A percentile compares a stretch with the other conserved stretches of the same genome.
phyloP scores from a whole-genome alignment of 768 basidiomycete genomes.

The Thelephora aurantiotincta region DNA sequence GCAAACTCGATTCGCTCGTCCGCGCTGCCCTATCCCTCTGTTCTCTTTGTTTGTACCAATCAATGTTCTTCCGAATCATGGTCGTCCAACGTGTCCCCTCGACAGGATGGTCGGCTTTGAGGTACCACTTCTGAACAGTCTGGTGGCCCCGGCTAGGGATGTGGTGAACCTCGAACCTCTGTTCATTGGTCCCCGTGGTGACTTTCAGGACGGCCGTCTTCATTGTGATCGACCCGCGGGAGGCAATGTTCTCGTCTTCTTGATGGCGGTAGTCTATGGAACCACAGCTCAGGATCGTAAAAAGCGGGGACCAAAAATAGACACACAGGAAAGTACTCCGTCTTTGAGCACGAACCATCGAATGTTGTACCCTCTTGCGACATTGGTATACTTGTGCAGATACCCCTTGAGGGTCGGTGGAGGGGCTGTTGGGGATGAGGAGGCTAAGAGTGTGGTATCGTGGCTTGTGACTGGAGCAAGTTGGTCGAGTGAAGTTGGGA shows the following conservation, averaged over 20 bases:
- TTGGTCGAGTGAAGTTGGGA: constrained; percentile 1
- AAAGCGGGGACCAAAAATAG: neutral
- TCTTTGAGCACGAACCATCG: constrained; percentile 88
- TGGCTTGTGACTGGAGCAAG: constrained; percentile 53
- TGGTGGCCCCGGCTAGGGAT: constrained; percentile 33
- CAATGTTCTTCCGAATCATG: constrained; percentile 59
- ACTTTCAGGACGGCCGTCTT: constrained; percentile 54
- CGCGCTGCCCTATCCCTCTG: constrained; percentile 34
- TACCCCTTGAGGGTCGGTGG: constrained; percentile 62
- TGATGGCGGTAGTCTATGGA: constrained; percentile 65
- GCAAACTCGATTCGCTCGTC: constrained; percentile 19
- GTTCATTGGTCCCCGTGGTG: constrained; percentile 35
- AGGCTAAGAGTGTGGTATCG: constrained; percentile 53
- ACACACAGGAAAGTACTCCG: constrained; percentile 72
- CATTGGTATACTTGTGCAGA: constrained; percentile 86
- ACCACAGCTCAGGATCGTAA: neutral
- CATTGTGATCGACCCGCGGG: constrained; percentile 82
- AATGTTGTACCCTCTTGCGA: constrained; percentile 78
- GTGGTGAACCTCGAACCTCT: constrained; percentile 75
- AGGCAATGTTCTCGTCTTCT: constrained; percentile 77
- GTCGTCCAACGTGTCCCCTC: constrained; percentile 84
- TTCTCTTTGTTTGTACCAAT: constrained; percentile 41
- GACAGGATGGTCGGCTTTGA: constrained; percentile 77
- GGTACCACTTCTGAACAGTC: constrained; percentile 59
- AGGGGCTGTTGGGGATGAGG: constrained; percentile 24